Percentiles rank a stretch among this genome's conserved stretches.
These are phyloP conservation scores for Mollisia scopiformis DNA, from an alignment of 2,329 filamentous ascomycete genomes.

Conservation along the genomic window DNA sequence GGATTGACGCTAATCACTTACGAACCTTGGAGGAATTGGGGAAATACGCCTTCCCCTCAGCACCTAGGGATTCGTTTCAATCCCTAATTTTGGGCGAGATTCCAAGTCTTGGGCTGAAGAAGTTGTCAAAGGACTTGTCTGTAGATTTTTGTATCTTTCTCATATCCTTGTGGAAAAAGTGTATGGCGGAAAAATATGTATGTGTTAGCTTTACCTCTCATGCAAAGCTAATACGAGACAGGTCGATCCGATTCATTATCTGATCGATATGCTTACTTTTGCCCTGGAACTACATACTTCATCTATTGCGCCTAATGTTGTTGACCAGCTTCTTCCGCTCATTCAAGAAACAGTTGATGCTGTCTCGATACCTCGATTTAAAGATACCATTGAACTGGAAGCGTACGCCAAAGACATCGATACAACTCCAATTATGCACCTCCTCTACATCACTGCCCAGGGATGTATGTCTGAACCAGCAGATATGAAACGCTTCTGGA, in stretches of 20 bases:
- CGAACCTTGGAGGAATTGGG: constrained; percentile 71
- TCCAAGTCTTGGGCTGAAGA: constrained; percentile 55
- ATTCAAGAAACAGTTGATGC: constrained; percentile 60
- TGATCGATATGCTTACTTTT: constrained; percentile 67
- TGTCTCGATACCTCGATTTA: constrained; percentile 48
- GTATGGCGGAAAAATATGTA: constrained; percentile 60
- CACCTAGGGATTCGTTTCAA: constrained; percentile 63
- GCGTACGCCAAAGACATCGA: constrained; percentile 60
- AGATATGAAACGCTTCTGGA: constrained; percentile 60
- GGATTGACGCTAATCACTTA: constrained; percentile 49
- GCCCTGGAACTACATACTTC: constrained; percentile 64
- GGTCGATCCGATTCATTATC: constrained; percentile 64
- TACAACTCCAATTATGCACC: constrained; percentile 62
- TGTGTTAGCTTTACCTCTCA: neutral
- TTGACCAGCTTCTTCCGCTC: constrained; percentile 57
- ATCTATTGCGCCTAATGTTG: constrained; percentile 60
- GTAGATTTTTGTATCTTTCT: constrained; percentile 67
- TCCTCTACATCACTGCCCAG: constrained; percentile 66
- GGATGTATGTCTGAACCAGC: constrained; percentile 51
- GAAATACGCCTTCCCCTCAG: constrained; percentile 66
- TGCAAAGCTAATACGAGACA: constrained; percentile 36
- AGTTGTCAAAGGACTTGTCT: constrained; percentile 55
- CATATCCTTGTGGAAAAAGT: constrained; percentile 69
- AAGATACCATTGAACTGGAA: constrained; percentile 46
- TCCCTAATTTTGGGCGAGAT: constrained; percentile 70